A percentile compares a stretch with the other conserved stretches of the same genome.
phyloP scores from a whole-genome alignment of 176 grass and related monocot genomes.

The Hordeum marinum region DNA sequence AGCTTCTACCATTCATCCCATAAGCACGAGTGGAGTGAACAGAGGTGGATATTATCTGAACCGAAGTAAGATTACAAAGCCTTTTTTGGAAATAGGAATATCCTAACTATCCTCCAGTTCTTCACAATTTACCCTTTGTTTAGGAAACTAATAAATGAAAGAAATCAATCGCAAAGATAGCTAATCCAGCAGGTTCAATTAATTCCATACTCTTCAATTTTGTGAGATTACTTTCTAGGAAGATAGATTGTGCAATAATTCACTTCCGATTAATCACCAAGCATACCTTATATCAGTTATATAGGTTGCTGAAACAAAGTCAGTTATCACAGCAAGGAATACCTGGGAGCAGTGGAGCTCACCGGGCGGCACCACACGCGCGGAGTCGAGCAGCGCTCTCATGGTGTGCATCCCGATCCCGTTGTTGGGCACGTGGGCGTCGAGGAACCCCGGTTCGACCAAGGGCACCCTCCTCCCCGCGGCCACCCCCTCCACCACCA shows the following conservation, averaged over 20 bases:
- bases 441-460: conserved; percentile 52
- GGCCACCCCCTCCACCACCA: conserved; percentile 61
- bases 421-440: conserved; percentile 41
- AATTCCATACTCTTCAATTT: neutral
- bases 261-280: neutral
- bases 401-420: conserved; percentile 75
- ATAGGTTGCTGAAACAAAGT: neutral
- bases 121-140: neutral
- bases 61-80: neutral
- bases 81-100: neutral
- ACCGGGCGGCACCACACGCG: conserved; percentile 51
- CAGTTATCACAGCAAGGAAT: conserved; percentile 15
- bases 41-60: neutral
- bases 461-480: conserved; percentile 35
- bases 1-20: neutral
- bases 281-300: neutral
- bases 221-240: neutral
- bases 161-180: neutral
- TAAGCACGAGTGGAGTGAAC: neutral
- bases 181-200: neutral
- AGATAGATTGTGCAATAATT: conserved; percentile 1
- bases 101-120: neutral
- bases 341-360: conserved; percentile 82
- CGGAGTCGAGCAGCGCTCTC: conserved; percentile 69
- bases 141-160: neutral